Evolutionary conservation across 495 filamentous ascomycete species (phyloP).

Genomic region (Polyplosphaeria fusca): DNA sequence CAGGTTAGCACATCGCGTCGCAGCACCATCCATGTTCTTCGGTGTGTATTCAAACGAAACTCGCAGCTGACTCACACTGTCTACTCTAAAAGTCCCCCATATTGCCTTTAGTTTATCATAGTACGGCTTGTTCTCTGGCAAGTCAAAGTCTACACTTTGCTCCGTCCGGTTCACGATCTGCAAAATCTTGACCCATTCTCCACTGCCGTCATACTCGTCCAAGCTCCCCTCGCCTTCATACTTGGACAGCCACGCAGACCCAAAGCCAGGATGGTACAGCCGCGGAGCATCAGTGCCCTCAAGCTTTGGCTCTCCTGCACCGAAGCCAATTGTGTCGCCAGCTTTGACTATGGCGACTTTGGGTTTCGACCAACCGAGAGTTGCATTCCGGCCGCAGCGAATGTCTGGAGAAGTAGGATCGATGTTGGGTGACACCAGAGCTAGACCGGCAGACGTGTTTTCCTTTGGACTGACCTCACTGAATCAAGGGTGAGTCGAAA

Average conservation of each 20-base stretch:
- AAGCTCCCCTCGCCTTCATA: not conserved
- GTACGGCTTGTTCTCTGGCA: not conserved
- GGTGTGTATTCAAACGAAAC: not conserved
- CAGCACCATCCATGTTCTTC: too few species aligned
- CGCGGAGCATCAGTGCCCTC: not conserved
- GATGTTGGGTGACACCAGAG: constrained; percentile 7
- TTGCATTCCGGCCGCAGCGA: constrained; percentile 19
- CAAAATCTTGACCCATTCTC: constrained; percentile 23
- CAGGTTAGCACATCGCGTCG: not conserved
- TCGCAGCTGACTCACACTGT: not conserved
- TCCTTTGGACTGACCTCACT: constrained; percentile 1
- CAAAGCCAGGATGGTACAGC: constrained; percentile 13
- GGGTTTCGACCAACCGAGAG: not conserved
- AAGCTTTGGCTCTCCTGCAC: constrained; percentile 1
- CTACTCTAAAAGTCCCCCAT: constrained; percentile 2
- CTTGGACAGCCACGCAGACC: constrained; percentile 8
- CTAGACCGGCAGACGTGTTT: not conserved
- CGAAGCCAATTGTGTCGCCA: constrained; percentile 13
- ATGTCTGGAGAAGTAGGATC: constrained; percentile 8
- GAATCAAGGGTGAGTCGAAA: not conserved
- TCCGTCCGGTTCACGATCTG: not conserved
- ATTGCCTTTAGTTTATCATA: not conserved
- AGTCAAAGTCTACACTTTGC: constrained; percentile 9
- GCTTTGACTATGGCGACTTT: constrained; percentile 12
- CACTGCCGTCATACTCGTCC: constrained; percentile 8